These are phyloP conservation scores for Ogataea nakhonphanomensis DNA, from an alignment of 805 yeast species.

Conservation along the genomic window DNA sequence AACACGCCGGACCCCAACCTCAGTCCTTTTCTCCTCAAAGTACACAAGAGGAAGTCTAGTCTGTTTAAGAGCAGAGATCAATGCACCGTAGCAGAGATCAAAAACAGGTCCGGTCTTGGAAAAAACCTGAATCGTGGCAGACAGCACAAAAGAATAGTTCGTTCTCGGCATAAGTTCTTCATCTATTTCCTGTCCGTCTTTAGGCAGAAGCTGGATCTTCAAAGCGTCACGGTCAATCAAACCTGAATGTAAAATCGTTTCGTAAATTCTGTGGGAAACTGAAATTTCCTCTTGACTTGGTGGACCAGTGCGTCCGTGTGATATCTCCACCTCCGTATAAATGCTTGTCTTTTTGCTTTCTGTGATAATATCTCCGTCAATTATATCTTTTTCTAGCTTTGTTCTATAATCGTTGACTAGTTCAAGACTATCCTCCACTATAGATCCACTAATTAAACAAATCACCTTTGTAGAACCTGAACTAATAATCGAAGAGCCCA, in stretches of 20 bases:
- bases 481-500: conserved; percentile 69
- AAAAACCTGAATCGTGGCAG: conserved; percentile 72
- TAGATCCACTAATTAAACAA: conserved; percentile 66
- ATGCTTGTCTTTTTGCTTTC: conserved; percentile 39
- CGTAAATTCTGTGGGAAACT: conserved; percentile 61
- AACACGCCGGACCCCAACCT: conserved; percentile 36
- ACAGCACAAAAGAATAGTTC: conserved; percentile 55
- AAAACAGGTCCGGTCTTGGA: conserved; percentile 79
- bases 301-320: conserved; percentile 72
- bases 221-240: conserved; percentile 49
- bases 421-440: conserved; percentile 52
- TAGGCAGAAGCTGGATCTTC: conserved; percentile 50
- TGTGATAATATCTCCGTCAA: conserved; percentile 17
- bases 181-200: conserved; percentile 31
- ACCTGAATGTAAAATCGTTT: conserved; percentile 55
- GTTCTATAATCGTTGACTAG: conserved; percentile 40
- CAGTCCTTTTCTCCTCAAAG: conserved; percentile 53
- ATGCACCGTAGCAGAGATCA: conserved; percentile 70
- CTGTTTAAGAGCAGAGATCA: conserved; percentile 57
- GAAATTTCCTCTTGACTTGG: conserved; percentile 86
- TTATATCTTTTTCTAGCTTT: conserved; percentile 37
- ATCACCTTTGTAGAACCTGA: conserved; percentile 72
- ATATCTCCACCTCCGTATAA: conserved; percentile 73
- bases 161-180: conserved; percentile 35
- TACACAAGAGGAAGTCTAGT: conserved; percentile 65